These are phyloP conservation scores for Apiotrichum gamsii DNA, from an alignment of 1,284 basidiomycete species.

Conservation along the genomic window DNA sequence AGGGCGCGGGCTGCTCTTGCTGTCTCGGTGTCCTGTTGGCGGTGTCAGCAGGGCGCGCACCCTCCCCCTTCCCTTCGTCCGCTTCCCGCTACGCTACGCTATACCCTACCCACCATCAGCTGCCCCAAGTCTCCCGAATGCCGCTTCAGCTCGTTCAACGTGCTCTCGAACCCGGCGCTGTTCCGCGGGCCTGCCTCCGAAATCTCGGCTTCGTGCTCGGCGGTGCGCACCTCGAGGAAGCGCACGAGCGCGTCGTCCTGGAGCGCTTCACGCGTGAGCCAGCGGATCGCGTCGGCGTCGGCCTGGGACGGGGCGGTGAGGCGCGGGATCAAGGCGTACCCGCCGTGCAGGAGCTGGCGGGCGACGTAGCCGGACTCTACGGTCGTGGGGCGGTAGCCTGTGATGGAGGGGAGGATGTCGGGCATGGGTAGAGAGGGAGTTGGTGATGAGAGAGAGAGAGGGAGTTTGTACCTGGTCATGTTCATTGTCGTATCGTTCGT, in stretches of 20 bases:
- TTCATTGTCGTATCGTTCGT: too few relatives aligned
- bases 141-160: neutral
- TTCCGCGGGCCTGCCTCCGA: too few relatives aligned
- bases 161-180: neutral
- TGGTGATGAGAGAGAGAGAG: too few relatives aligned
- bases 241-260: neutral
- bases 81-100: too few relatives aligned
- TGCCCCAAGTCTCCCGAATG: neutral
- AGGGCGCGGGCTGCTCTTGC: neutral
- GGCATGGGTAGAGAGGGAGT: too few relatives aligned
- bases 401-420: too few relatives aligned
- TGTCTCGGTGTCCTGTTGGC: neutral
- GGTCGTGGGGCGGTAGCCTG: neutral
- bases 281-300: neutral
- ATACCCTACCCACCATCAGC: neutral
- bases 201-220: too few relatives aligned
- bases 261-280: neutral
- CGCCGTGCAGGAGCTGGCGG: conserved; percentile 2
- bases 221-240: too few relatives aligned
- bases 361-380: conserved; percentile 11
- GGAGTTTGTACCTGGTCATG: too few relatives aligned
- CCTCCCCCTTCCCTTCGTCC: too few relatives aligned
- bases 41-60: neutral
- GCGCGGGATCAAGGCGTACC: neutral
- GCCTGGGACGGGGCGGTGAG: neutral